Conservation (phyloP, 2,329 filamentous ascomycete species). For the Colletotrichum melonis region DNA sequence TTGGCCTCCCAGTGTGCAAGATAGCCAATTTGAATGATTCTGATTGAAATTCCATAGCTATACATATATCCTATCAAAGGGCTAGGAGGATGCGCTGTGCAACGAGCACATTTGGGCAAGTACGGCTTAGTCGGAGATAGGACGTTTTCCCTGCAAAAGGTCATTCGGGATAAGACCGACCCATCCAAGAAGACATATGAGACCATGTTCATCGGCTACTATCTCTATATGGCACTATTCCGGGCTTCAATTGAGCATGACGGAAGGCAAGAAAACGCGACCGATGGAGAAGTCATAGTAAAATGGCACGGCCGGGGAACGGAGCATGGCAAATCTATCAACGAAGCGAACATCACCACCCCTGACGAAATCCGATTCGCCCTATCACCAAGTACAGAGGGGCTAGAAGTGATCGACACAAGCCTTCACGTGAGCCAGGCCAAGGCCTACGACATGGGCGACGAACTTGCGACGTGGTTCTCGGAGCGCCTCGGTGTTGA, state of each 20-base stretch:
- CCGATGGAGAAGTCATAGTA: not conserved
- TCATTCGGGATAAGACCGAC: not conserved
- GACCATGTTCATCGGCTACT: not conserved
- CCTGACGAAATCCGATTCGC: not conserved
- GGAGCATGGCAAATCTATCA: not conserved
- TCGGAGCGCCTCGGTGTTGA: conserved; percentile 71
- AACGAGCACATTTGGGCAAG: not conserved
- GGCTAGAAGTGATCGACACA: conserved; percentile 60
- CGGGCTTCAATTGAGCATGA: not conserved
- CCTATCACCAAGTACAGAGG: conserved; percentile 1
- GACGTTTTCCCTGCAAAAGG: not conserved
- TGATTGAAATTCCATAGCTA: not conserved
- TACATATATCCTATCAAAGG: conserved; percentile 11
- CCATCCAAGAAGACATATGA: not conserved
- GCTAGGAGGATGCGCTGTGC: not conserved
- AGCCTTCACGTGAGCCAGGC: conserved; percentile 70
- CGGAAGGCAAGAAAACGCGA: not conserved
- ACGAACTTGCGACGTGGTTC: conserved; percentile 73
- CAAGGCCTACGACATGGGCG: conserved; percentile 72
- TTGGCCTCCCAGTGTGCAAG: not conserved
- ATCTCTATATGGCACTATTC: conserved; percentile 5
- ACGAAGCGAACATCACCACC: not conserved
- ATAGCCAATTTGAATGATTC: not conserved
- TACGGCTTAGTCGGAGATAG: not conserved
- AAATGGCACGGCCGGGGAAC: not conserved